These are phyloP conservation scores for Arthrobotrys musiformis DNA, from an alignment of 2,329 filamentous ascomycete genomes.

Conservation along the genomic window DNA sequence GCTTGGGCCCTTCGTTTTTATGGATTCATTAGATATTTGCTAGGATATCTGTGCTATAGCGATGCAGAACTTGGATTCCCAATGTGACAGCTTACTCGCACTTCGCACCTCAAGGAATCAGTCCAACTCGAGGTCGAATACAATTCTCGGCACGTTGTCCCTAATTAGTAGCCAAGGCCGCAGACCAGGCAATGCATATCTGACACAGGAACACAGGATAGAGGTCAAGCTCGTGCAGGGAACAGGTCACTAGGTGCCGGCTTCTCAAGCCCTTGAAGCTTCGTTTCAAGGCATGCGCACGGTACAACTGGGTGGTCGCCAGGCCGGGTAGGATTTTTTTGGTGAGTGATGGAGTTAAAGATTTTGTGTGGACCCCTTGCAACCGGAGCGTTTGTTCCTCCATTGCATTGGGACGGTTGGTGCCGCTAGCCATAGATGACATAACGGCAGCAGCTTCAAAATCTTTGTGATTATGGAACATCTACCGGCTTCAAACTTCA, in stretches of 20 bases:
- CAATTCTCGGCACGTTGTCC: not conserved
- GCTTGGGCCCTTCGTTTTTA: constrained; percentile 15
- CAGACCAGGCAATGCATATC: constrained; percentile 27
- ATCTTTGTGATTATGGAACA: constrained; percentile 41
- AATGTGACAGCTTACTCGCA: constrained; percentile 36
- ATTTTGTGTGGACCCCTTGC: not conserved
- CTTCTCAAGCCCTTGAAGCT: not conserved
- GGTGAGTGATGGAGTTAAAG: constrained; percentile 27
- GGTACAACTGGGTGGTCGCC: not conserved
- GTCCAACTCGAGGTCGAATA: not conserved
- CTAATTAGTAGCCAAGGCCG: constrained; percentile 32
- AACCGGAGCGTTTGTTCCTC: constrained; percentile 35
- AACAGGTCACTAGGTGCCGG: constrained; percentile 1
- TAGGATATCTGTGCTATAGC: not conserved
- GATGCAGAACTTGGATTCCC: not conserved
- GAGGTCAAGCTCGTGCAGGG: not conserved
- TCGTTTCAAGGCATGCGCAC: not conserved
- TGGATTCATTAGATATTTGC: not conserved
- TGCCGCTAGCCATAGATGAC: constrained; percentile 20
- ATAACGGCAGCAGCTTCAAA: constrained; percentile 11
- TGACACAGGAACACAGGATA: constrained; percentile 35
- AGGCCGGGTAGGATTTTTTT: not conserved
- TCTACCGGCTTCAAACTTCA: constrained; percentile 18
- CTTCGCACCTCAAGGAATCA: constrained; percentile 9
- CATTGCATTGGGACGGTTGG: too few species aligned